Evolutionary conservation across 1,284 basidiomycete genomes (phyloP).

Genomic region (Puccinia triticina): DNA sequence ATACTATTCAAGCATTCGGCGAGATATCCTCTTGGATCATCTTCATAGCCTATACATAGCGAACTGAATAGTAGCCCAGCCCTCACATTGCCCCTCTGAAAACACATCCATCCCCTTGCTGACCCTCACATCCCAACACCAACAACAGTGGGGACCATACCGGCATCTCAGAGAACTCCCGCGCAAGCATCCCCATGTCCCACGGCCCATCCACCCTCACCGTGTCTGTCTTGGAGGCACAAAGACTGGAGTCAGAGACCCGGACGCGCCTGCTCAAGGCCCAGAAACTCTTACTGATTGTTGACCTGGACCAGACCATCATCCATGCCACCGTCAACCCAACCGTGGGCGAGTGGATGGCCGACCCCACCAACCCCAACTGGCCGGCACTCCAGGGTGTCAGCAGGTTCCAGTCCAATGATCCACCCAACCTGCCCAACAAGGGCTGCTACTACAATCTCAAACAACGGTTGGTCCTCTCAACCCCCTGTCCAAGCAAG

Average conservation of each 20-base stretch:
- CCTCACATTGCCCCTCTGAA: no score
- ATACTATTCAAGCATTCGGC: no score
- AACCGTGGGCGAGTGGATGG: slow-evolving; percentile 95
- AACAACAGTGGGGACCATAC: slow-evolving; percentile 85
- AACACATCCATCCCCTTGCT: no score
- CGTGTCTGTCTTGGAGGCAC: slow-evolving; percentile 69
- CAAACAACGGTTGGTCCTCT: slow-evolving; percentile 76
- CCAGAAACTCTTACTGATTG: slow-evolving; percentile 86
- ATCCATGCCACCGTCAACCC: slow-evolving; percentile 98
- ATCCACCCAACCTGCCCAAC: slow-evolving; percentile 62
- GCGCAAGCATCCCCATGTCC: slow-evolving; percentile 81
- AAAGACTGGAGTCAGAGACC: slow-evolving; percentile 80
- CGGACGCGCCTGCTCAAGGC: slow-evolving; percentile 74
- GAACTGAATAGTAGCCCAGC: no score
- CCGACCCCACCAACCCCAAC: slow-evolving; percentile 64
- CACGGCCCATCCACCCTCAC: slow-evolving; percentile 64
- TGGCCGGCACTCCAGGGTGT: slow-evolving; percentile 42
- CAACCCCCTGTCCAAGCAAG: no score
- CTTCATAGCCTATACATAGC: no score
- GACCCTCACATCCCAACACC: slow-evolving; percentile 49
- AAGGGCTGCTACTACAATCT: slow-evolving; percentile 89
- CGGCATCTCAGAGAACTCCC: slow-evolving; percentile 75
- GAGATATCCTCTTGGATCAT: no score
- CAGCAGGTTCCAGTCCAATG: slow-evolving; percentile 36
- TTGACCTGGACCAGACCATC: slow-evolving; percentile 97